Evolutionary conservation across 2,329 filamentous ascomycete species (phyloP).

Genomic region (Tolypocladium paradoxum): DNA sequence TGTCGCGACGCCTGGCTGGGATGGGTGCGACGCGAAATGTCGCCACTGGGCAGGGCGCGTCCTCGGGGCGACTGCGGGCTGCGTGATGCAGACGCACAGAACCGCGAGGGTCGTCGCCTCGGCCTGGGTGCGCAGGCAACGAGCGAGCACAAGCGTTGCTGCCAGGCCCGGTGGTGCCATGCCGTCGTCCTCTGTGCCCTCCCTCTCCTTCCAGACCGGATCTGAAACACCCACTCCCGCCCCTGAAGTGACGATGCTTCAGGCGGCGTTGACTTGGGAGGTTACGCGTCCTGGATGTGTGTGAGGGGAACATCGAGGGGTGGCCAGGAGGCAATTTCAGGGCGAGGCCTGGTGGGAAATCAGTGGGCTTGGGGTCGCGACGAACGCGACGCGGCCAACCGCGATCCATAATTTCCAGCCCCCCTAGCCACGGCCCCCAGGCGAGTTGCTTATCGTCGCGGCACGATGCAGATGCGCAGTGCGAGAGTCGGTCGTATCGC

Average conservation of each 20-base stretch:
- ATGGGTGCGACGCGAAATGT: constrained; percentile 7
- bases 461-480: constrained; percentile 2
- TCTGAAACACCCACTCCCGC: no score
- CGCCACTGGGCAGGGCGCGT: constrained; percentile 1
- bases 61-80: not conserved
- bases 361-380: constrained; percentile 10
- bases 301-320: constrained; percentile 8
- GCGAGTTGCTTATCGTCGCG: constrained; percentile 3
- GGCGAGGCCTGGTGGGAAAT: constrained; percentile 4
- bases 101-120: not conserved
- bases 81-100: not conserved
- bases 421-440: constrained; percentile 1
- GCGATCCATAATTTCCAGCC: constrained; percentile 9
- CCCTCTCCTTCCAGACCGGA: no score
- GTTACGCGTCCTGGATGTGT: no score
- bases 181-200: not conserved
- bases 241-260: no score
- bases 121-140: not conserved
- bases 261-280: no score
- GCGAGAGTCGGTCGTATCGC: not conserved
- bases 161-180: not conserved
- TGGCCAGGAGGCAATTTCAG: constrained; percentile 13
- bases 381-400: constrained; percentile 11
- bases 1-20: constrained; percentile 4
- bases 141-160: not conserved